These are phyloP conservation scores for Verbena officinalis DNA, from an alignment of 257 asterid species.

Conservation along the genomic window DNA sequence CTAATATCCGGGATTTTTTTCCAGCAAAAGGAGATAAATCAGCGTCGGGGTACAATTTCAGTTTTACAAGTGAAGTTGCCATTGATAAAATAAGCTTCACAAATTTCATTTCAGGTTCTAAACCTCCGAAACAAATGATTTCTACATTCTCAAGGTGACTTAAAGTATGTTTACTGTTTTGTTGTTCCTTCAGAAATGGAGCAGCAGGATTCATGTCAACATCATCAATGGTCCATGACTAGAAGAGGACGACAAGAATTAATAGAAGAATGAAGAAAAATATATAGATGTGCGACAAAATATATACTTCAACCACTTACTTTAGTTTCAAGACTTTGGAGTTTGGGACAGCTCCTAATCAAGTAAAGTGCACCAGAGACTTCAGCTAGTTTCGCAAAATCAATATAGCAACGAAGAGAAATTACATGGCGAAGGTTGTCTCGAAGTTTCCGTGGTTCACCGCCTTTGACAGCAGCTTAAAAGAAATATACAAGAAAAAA, in stretches of 20 bases:
- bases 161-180: background rate
- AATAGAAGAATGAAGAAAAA: no score
- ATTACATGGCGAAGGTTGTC: background rate
- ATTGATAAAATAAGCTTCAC: constrained; percentile 1
- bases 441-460: background rate
- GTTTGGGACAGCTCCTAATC: background rate
- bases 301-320: background rate
- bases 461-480: background rate
- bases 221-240: background rate
- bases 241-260: background rate
- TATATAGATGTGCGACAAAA: no score
- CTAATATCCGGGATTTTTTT: no score
- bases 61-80: background rate
- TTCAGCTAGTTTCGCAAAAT: background rate
- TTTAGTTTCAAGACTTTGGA: background rate
- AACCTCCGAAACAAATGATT: background rate
- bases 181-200: background rate
- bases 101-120: constrained; percentile 8
- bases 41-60: background rate
- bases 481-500: background rate
- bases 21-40: no score
- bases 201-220: background rate
- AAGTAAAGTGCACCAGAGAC: background rate
- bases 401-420: background rate
- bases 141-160: background rate